Conservation (phyloP, 2,329 filamentous ascomycete genomes). For the Aspergillus arachidicola region DNA sequence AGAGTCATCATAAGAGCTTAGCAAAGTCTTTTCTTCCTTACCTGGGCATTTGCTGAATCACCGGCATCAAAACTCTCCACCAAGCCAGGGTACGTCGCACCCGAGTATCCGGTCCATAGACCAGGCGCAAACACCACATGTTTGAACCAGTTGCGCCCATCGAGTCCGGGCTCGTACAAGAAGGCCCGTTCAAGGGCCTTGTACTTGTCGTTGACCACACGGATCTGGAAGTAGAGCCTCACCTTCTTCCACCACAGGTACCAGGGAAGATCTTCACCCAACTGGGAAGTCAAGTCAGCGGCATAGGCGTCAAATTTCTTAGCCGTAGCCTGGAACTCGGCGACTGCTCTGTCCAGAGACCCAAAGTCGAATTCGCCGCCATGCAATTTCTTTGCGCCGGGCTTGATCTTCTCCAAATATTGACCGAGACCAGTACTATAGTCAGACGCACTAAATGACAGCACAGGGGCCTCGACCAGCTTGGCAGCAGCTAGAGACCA, state of each 20-base stretch:
- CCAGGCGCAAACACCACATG: constrained; percentile 93
- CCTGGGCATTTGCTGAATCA: constrained; percentile 52
- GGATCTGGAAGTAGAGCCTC: constrained; percentile 64
- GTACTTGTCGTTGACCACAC: constrained; percentile 74
- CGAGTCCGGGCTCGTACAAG: constrained; percentile 73
- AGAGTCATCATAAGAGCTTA: neutral
- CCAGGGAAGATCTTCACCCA: constrained; percentile 67
- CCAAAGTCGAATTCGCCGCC: constrained; percentile 43
- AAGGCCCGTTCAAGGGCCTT: constrained; percentile 83
- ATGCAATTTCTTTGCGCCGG: constrained; percentile 28
- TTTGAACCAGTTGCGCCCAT: constrained; percentile 86
- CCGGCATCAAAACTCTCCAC: constrained; percentile 62
- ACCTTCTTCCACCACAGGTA: constrained; percentile 74
- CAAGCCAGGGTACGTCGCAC: constrained; percentile 67
- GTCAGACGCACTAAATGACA: constrained; percentile 66
- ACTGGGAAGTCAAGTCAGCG: constrained; percentile 49
- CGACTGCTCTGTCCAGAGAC: constrained; percentile 53
- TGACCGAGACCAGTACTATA: constrained; percentile 61
- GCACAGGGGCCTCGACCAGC: constrained; percentile 62
- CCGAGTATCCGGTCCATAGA: constrained; percentile 87
- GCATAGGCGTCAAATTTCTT: constrained; percentile 56
- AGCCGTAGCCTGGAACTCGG: constrained; percentile 52
- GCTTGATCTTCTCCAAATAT: constrained; percentile 43
- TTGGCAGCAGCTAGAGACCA: constrained; percentile 64
- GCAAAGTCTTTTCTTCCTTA: constrained; percentile 39